phyloP scores from a whole-genome alignment of 2,329 filamentous ascomycete species.

The Alternaria alternata region DNA sequence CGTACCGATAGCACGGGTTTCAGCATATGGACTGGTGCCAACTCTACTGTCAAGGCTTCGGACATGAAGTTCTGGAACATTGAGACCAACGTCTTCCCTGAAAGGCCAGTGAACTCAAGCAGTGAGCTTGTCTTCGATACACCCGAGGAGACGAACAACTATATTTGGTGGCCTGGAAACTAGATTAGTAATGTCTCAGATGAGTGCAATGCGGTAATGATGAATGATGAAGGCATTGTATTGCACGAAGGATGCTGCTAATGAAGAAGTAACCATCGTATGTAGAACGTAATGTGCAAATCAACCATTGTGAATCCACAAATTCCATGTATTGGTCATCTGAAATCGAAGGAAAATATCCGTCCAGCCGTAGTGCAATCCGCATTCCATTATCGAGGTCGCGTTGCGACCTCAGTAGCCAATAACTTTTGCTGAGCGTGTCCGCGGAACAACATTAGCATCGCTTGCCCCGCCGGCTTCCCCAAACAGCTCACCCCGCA shows the following conservation, averaged over 20 bases:
- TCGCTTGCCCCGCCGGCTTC: constrained; percentile 24
- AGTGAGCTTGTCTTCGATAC: constrained; percentile 54
- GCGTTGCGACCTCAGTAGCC: not conserved
- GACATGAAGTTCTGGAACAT: constrained; percentile 53
- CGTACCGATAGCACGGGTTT: constrained; percentile 55
- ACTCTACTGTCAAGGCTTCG: constrained; percentile 47
- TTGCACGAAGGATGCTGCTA: not conserved
- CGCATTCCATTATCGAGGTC: not conserved
- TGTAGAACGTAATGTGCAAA: constrained; percentile 5
- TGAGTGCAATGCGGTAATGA: not conserved
- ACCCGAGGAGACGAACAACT: constrained; percentile 55
- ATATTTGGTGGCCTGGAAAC: constrained; percentile 57
- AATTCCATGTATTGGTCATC: constrained; percentile 5
- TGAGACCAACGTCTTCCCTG: constrained; percentile 51
- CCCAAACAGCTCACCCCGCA: constrained; percentile 32
- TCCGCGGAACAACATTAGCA: constrained; percentile 4
- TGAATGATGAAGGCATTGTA: not conserved
- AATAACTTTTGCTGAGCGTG: not conserved
- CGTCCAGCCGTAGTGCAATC: constrained; percentile 6
- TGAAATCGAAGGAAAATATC: constrained; percentile 3
- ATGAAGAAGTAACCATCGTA: not conserved
- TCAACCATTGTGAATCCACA: not conserved
- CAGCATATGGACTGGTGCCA: constrained; percentile 53
- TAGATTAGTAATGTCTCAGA: constrained; percentile 24
- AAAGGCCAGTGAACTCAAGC: constrained; percentile 53